Conservation (phyloP, 345 rosid species). For the Clausena lansium region DNA sequence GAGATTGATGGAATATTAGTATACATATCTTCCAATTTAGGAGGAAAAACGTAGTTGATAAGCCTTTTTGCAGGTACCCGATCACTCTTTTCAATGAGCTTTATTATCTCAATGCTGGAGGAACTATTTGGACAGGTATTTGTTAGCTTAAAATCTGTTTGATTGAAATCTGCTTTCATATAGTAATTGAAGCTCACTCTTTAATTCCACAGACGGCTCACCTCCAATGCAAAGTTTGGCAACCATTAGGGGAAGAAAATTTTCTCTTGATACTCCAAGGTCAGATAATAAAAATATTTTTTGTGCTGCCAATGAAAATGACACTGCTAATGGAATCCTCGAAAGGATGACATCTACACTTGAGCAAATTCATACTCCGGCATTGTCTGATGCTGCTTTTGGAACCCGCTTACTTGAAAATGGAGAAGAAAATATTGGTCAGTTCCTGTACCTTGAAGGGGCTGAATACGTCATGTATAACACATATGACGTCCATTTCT, state of each 20-base stretch:
- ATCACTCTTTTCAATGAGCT: slow-evolving; percentile 89
- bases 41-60: slow-evolving; percentile 7
- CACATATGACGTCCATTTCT: slow-evolving; percentile 80
- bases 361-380: slow-evolving; percentile 56
- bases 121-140: slow-evolving; percentile 93
- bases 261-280: slow-evolving; percentile 59
- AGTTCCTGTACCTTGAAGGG: slow-evolving; percentile 80
- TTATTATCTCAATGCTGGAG: slow-evolving; percentile 89
- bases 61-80: slow-evolving; percentile 64
- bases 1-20: slow-evolving; percentile 17
- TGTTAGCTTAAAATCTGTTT: background rate
- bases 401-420: slow-evolving; percentile 61
- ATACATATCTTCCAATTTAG: slow-evolving; percentile 17
- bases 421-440: slow-evolving; percentile 83
- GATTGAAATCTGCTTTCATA: background rate
- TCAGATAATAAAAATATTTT: slow-evolving; percentile 23
- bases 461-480: slow-evolving; percentile 70
- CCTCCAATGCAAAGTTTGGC: slow-evolving; percentile 68
- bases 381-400: slow-evolving; percentile 53
- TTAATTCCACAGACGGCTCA: slow-evolving; percentile 58
- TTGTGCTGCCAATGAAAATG: slow-evolving; percentile 29
- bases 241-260: slow-evolving; percentile 49
- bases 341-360: slow-evolving; percentile 67
- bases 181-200: slow-evolving; percentile 4
- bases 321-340: slow-evolving; percentile 55